Evolutionary conservation across 495 filamentous ascomycete species (phyloP).

Genomic region (Lichenothelia convexa): DNA sequence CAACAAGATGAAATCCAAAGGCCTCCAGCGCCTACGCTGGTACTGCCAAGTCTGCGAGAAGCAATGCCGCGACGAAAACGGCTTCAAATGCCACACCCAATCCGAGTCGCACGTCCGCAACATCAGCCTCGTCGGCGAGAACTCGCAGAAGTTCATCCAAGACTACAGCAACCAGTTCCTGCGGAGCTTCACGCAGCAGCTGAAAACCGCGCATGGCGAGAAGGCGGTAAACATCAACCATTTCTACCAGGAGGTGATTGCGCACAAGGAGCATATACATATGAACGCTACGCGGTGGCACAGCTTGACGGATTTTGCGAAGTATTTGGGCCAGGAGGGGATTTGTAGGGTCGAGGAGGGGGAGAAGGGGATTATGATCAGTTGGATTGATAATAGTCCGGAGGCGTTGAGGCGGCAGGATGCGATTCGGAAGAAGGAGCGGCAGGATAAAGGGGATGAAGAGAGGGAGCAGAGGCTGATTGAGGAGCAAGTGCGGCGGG

Average conservation of each 20-base stretch:
- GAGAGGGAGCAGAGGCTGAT: slow-evolving; percentile 68
- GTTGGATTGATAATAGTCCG: slow-evolving; percentile 80
- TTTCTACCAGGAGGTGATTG: slow-evolving; percentile 83
- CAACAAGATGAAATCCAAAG: slow-evolving; percentile 83
- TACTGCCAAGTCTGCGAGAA: slow-evolving; percentile 58
- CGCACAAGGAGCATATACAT: slow-evolving; percentile 68
- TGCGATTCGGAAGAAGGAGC: slow-evolving; percentile 62
- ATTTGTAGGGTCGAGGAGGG: slow-evolving; percentile 77
- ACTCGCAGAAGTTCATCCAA: slow-evolving; percentile 60
- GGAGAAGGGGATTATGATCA: slow-evolving; percentile 60
- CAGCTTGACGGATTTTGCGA: slow-evolving; percentile 70
- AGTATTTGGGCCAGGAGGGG: slow-evolving; percentile 64
- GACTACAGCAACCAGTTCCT: slow-evolving; percentile 62
- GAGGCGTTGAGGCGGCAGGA: slow-evolving; percentile 66
- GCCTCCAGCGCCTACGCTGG: slow-evolving; percentile 70
- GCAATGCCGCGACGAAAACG: slow-evolving; percentile 49
- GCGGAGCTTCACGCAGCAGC: slow-evolving; percentile 54
- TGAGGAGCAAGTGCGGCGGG: slow-evolving; percentile 59
- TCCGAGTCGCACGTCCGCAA: slow-evolving; percentile 70
- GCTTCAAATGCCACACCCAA: slow-evolving; percentile 60
- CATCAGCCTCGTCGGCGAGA: slow-evolving; percentile 69
- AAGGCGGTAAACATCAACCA: slow-evolving; percentile 73
- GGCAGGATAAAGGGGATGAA: slow-evolving; percentile 76
- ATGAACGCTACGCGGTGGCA: slow-evolving; percentile 88
- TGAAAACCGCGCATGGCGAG: slow-evolving; percentile 66